Evolutionary conservation across 768 basidiomycete genomes (phyloP).

Genomic region (Dendrothele bispora): DNA sequence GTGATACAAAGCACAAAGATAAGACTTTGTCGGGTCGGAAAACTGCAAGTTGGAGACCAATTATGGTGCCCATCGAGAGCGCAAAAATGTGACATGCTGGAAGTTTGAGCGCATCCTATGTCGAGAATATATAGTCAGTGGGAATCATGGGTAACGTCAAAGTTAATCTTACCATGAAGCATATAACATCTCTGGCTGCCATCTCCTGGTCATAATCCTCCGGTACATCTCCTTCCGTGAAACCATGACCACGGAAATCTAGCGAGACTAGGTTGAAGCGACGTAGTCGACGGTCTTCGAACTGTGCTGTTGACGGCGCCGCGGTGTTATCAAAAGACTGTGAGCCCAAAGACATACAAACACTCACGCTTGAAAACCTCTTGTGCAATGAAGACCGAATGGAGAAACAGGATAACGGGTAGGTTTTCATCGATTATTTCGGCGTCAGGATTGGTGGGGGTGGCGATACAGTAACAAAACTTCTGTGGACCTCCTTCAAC

Average conservation of each 20-base stretch:
- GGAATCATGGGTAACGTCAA: background rate
- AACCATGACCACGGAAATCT: slow-evolving; percentile 33
- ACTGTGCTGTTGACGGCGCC: slow-evolving; percentile 27
- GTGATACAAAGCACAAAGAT: slow-evolving; percentile 36
- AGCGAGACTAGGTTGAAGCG: slow-evolving; percentile 37
- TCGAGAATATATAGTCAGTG: background rate
- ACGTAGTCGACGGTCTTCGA: slow-evolving; percentile 28
- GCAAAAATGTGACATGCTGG: slow-evolving; percentile 39
- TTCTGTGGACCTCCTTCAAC: slow-evolving; percentile 29
- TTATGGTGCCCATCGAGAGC: slow-evolving; percentile 34
- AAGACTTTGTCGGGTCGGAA: slow-evolving; percentile 32
- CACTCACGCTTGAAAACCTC: slow-evolving; percentile 33
- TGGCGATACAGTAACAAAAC: slow-evolving; percentile 37
- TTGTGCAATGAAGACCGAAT: slow-evolving; percentile 32
- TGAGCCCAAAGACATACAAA: background rate
- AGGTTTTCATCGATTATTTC: slow-evolving; percentile 26
- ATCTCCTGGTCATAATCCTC: slow-evolving; percentile 23
- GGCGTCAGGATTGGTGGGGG: slow-evolving; percentile 28
- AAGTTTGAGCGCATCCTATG: slow-evolving; percentile 33
- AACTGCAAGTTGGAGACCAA: slow-evolving; percentile 32
- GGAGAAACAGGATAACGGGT: slow-evolving; percentile 35
- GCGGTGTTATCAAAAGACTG: slow-evolving; percentile 4
- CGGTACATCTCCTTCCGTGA: slow-evolving; percentile 26
- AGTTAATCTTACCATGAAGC: slow-evolving; percentile 31
- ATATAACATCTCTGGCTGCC: slow-evolving; percentile 33